A percentile compares a stretch with the other conserved stretches of the same genome.
Evolutionary conservation across 139 green algal genomes (phyloP).

Genomic region (Micractinium conductrix): DNA sequence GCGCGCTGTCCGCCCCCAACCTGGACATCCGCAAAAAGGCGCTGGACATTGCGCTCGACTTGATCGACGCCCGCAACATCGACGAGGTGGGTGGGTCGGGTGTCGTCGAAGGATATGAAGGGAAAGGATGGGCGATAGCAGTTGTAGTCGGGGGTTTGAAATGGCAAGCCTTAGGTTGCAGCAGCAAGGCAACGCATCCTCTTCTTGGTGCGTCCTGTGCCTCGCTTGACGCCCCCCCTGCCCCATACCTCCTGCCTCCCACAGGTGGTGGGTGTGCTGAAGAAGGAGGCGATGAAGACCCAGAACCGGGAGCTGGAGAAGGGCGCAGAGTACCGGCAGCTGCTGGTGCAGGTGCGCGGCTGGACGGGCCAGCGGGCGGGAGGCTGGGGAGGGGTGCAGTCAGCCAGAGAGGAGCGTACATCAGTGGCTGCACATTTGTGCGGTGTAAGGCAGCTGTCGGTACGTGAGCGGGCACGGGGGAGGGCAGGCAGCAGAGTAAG

Average conservation of each 20-base stretch:
- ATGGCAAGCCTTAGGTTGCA: no score
- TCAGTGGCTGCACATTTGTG: no score
- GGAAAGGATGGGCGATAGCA: no score
- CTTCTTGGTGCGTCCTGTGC: not conserved
- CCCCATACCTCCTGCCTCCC: not conserved
- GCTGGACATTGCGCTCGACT: constrained; percentile 94
- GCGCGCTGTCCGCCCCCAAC: constrained; percentile 89
- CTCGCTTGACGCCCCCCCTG: not conserved
- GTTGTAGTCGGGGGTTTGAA: not conserved
- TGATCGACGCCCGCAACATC: constrained; percentile 90
- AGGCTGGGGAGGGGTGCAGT: no score
- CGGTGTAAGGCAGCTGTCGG: no score
- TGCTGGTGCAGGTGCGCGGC: constrained; percentile 78
- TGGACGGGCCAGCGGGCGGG: no score
- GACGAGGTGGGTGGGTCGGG: constrained; percentile 87
- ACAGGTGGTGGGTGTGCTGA: constrained; percentile 91
- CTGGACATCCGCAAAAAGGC: constrained; percentile 97
- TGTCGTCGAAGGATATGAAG: constrained; percentile 98
- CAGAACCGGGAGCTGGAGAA: constrained; percentile 92
- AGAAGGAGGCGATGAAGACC: constrained; percentile 98
- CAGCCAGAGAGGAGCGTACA: no score
- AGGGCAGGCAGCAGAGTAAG: no score
- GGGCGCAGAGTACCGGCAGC: constrained; percentile 91
- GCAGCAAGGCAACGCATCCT: not conserved
- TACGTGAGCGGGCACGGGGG: no score